A percentile compares a stretch with the other conserved stretches of the same genome.
phyloP scores from a whole-genome alignment of 1,139 yeast species.

The Saccharomyces hybrid region DNA sequence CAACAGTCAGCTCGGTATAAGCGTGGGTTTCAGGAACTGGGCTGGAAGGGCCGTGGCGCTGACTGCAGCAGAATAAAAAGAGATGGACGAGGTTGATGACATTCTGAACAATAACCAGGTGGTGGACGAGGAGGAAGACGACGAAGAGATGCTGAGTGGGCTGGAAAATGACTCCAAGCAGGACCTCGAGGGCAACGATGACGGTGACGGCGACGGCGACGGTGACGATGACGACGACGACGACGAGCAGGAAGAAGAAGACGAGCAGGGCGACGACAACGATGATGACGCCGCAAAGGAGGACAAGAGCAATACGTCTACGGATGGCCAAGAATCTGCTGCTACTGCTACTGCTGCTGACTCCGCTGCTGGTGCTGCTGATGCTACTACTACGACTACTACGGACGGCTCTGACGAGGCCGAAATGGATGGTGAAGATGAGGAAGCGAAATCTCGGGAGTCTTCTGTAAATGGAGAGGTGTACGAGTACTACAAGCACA shows the following conservation, averaged over 20 bases:
- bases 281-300: constrained; percentile 15
- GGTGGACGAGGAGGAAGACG: constrained; percentile 25
- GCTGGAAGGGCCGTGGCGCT: not conserved
- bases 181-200: constrained; percentile 30
- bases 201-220: constrained; percentile 28
- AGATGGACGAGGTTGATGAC: constrained; percentile 29
- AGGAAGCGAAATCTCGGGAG: constrained; percentile 14
- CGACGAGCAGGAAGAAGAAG: constrained; percentile 9
- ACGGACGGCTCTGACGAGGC: not conserved
- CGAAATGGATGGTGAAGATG: constrained; percentile 14
- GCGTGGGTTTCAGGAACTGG: not conserved
- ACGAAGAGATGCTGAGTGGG: constrained; percentile 29
- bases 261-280: constrained; percentile 12
- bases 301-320: constrained; percentile 2
- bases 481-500: constrained; percentile 34
- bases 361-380: too few species aligned
- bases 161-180: constrained; percentile 28
- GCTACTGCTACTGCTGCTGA: not conserved
- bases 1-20: not conserved
- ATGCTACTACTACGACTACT: too few species aligned
- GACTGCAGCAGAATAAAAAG: not conserved
- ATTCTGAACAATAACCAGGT: constrained; percentile 23
- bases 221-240: constrained; percentile 30
- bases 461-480: constrained; percentile 16
- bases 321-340: not conserved